Evolutionary conservation across 495 filamentous ascomycete genomes (phyloP).

Genomic region (Penicillium chermesinum): DNA sequence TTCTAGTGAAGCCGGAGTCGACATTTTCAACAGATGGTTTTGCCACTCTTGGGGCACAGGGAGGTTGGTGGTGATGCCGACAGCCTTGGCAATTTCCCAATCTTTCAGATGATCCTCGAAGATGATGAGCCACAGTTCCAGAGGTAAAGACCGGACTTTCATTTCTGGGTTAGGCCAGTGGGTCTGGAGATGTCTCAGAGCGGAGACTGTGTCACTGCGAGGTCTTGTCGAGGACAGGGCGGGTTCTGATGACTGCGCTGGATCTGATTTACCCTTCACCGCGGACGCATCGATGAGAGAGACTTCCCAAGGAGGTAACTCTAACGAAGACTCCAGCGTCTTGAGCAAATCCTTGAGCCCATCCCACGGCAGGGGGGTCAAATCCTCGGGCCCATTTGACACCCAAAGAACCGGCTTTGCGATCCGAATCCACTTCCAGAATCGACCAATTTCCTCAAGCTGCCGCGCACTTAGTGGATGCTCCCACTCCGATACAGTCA

Average conservation of each 20-base stretch:
- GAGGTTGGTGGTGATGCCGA: conserved; percentile 73
- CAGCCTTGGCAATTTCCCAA: conserved; percentile 80
- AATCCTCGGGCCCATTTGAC: conserved; percentile 50
- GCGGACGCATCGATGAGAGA: background rate
- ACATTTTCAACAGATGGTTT: conserved; percentile 43
- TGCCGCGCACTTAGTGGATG: conserved; percentile 80
- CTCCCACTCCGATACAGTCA: conserved; percentile 80
- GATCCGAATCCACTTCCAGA: conserved; percentile 78
- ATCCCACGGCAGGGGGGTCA: conserved; percentile 56
- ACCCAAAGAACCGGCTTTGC: conserved; percentile 68
- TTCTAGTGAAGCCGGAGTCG: conserved; percentile 58
- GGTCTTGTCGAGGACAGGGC: conserved; percentile 47
- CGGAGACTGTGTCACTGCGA: conserved; percentile 56
- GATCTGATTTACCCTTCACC: background rate
- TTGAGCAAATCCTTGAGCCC: conserved; percentile 59
- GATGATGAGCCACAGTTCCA: conserved; percentile 84
- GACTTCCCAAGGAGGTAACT: conserved; percentile 19
- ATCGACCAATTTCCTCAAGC: conserved; percentile 68
- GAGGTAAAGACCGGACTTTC: conserved; percentile 50
- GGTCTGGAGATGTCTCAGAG: conserved; percentile 36
- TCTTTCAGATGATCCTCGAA: conserved; percentile 73
- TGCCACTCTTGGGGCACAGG: conserved; percentile 72
- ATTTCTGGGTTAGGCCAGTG: conserved; percentile 19
- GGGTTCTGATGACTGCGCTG: conserved; percentile 3
- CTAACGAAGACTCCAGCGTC: conserved; percentile 54